These are phyloP conservation scores for Lyophyllum atratum DNA, from an alignment of 768 basidiomycete genomes.

Conservation along the genomic window DNA sequence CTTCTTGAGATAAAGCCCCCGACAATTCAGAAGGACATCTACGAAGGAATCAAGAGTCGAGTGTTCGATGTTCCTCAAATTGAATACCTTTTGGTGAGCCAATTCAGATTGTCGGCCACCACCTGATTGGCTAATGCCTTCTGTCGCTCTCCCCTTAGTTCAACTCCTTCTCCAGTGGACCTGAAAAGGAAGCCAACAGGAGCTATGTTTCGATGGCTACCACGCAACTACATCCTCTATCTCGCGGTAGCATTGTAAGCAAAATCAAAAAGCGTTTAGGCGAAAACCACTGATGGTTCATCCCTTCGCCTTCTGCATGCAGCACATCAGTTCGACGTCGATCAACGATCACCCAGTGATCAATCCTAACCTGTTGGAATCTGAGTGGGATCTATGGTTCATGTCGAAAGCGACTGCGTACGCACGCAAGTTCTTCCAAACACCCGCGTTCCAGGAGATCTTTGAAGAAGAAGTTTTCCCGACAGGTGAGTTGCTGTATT, in stretches of 20 bases:
- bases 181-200: slow-evolving; percentile 27
- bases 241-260: slow-evolving; percentile 42
- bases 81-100: slow-evolving; percentile 30
- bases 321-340: slow-evolving; percentile 3
- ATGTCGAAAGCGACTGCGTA: slow-evolving; percentile 32
- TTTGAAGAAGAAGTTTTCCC: slow-evolving; percentile 32
- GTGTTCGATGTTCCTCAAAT: slow-evolving; percentile 28
- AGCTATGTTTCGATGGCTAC: slow-evolving; percentile 36
- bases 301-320: not conserved
- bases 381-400: slow-evolving; percentile 35
- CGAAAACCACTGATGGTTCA: not conserved
- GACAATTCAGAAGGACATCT: slow-evolving; percentile 26
- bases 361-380: slow-evolving; percentile 29
- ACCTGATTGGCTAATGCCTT: not conserved
- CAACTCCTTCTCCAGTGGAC: slow-evolving; percentile 32
- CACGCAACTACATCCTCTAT: slow-evolving; percentile 43
- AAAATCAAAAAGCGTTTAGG: not conserved
- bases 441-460: slow-evolving; percentile 28
- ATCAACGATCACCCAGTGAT: slow-evolving; percentile 30
- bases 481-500: slow-evolving; percentile 16
- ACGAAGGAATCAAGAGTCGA: slow-evolving; percentile 27
- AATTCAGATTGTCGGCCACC: not conserved
- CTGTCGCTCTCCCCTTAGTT: slow-evolving; percentile 21
- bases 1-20: slow-evolving; percentile 28
- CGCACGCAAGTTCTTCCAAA: slow-evolving; percentile 31